These are phyloP conservation scores for Marsdenia floribunda DNA, from an alignment of 257 asterid species.

Conservation along the genomic window DNA sequence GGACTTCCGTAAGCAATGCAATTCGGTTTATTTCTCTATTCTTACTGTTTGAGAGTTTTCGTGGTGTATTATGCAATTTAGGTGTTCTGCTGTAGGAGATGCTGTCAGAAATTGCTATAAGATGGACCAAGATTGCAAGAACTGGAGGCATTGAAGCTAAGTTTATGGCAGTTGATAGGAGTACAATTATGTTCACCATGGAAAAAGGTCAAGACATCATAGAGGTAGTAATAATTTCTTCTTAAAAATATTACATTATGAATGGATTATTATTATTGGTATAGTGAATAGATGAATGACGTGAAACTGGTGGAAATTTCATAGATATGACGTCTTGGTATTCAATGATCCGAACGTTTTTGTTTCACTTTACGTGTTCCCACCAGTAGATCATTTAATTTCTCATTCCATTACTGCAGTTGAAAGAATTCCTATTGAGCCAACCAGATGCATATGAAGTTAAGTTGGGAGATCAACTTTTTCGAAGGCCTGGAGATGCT, in stretches of 20 bases:
- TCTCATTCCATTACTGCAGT: slow-evolving; percentile 30
- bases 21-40: neutral
- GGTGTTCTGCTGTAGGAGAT: slow-evolving; percentile 34
- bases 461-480: slow-evolving; percentile 75
- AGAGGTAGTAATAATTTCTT: slow-evolving; percentile 50
- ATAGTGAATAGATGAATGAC: neutral
- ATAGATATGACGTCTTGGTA: neutral
- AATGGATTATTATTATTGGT: neutral
- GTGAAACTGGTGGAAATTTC: neutral
- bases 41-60: neutral
- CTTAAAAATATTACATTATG: neutral
- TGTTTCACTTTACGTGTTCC: neutral
- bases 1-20: slow-evolving; percentile 48
- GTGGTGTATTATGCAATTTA: neutral
- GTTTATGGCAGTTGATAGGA: slow-evolving; percentile 64
- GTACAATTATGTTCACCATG: slow-evolving; percentile 89
- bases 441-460: slow-evolving; percentile 89
- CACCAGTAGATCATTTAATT: neutral
- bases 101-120: slow-evolving; percentile 65
- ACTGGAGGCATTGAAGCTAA: slow-evolving; percentile 70
- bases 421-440: slow-evolving; percentile 64
- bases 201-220: slow-evolving; percentile 70
- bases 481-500: slow-evolving; percentile 78
- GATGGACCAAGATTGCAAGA: slow-evolving; percentile 76
- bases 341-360: neutral